phyloP scores from a whole-genome alignment of 495 filamentous ascomycete species.

The Lasiosphaeriaceae sp. region DNA sequence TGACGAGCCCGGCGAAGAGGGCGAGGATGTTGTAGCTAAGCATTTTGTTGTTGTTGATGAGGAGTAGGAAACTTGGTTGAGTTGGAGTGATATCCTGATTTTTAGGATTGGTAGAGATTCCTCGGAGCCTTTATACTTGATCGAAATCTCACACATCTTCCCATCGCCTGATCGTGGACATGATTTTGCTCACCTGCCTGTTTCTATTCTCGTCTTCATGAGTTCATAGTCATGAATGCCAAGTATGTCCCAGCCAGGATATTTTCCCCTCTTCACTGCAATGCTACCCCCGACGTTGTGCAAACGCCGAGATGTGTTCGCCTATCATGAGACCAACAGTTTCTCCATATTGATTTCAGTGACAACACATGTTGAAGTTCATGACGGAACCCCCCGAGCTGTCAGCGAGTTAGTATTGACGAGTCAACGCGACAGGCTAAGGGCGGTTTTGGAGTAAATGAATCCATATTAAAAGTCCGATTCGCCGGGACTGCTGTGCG shows the following conservation, averaged over 20 bases:
- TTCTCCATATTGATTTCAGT: too few relatives aligned
- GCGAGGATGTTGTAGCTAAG: neutral
- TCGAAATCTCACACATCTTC: too few relatives aligned
- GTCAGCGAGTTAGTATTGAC: neutral
- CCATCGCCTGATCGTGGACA: neutral
- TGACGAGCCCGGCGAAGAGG: neutral
- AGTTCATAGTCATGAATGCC: neutral
- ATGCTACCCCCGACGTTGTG: too few relatives aligned
- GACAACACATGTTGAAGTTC: neutral
- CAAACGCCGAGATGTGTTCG: too few relatives aligned
- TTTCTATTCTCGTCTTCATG: conserved; percentile 7
- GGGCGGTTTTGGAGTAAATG: neutral
- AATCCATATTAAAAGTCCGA: neutral
- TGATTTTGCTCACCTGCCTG: neutral
- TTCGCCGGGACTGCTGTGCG: neutral
- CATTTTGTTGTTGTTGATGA: neutral
- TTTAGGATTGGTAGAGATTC: too few relatives aligned
- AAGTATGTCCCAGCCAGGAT: neutral
- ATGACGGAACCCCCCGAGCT: neutral
- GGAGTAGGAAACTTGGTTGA: neutral
- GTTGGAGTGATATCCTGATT: too few relatives aligned
- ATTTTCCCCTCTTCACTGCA: too few relatives aligned
- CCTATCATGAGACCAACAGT: too few relatives aligned
- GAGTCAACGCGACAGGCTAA: neutral
- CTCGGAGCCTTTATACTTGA: too few relatives aligned